Conservation (phyloP, 78 protist genomes). For the slime mould (Dictyostelium discoideum) region dicty_2.7 NC_007089.4:3874001-3874500, state of each 20-base stretch:
- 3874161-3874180: conserved; percentile 76
- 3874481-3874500: no score
- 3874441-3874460: neutral
- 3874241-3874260: conserved; percentile 27
- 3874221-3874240: conserved; percentile 77
- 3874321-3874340: neutral
- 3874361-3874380: conserved; percentile 69
- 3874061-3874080: conserved; percentile 75
- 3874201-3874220: conserved; percentile 76
- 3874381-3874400: conserved; percentile 52
- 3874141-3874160: conserved; percentile 65
- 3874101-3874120: conserved; percentile 19
- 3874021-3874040: conserved; percentile 71
- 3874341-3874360: neutral
- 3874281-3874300: conserved; percentile 66
- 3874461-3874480: neutral
- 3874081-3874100: conserved; percentile 67
- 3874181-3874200: conserved; percentile 8
- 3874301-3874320: neutral
- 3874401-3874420: neutral
- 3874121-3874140: conserved; percentile 63
- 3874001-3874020: conserved; percentile 82
- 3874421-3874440: neutral
- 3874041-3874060: conserved; percentile 73
- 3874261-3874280: conserved; percentile 50